Base-by-base conservation (phyloP, 208 protist genomes). In the Crithidia expoeki region DNA sequence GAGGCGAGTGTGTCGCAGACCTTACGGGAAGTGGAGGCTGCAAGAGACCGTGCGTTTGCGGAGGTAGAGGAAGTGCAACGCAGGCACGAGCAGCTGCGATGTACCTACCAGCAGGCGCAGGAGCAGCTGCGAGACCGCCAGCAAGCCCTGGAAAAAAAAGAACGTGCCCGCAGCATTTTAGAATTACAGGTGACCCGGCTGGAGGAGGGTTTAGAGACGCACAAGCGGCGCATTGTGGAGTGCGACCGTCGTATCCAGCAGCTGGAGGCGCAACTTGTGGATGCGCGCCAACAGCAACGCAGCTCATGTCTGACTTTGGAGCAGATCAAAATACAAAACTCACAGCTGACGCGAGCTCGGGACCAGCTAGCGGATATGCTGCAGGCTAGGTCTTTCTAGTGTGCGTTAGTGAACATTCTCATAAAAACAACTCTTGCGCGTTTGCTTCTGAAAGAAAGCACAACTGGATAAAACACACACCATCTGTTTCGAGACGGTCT, bases 321-420 rank as follows among this genome's bases (percentile, higher is more conserved):
- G 74, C 79, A 83, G 52, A 47, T 86, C 12, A 84, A 84, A 71
- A 47, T 91, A 59, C 85, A 92, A 50, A 76, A 73, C n/a, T 40
- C 58, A 11, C 81, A 86, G 28, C 67, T 84, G n/a, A 61, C 67
- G 21, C 78, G 84, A 3, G 63, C 73, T 17, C 81, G 78, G 12
- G 77, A 84, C 63, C 72, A 83, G 61, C 59, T 90, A 28, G 44
- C 79, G 44, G 81, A 85, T 42, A 75, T 81, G 40, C 49, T 83
- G 52, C 73, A 78, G 25, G 30, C 27, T 36, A 60, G 52, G 23
- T 72, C 56, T 47, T 46, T 58, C 65, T 49, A 36, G 10, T 4
- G n/a, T n/a, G 16, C 16, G 14, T 47, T n/a, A n/a, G n/a, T n/a
- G n/a, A n/a, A 17, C 42, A 17, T 47, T 42, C 12, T 16, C 10